phyloP scores from a whole-genome alignment of 768 basidiomycete genomes.

The Phallus indusiatus region DNA sequence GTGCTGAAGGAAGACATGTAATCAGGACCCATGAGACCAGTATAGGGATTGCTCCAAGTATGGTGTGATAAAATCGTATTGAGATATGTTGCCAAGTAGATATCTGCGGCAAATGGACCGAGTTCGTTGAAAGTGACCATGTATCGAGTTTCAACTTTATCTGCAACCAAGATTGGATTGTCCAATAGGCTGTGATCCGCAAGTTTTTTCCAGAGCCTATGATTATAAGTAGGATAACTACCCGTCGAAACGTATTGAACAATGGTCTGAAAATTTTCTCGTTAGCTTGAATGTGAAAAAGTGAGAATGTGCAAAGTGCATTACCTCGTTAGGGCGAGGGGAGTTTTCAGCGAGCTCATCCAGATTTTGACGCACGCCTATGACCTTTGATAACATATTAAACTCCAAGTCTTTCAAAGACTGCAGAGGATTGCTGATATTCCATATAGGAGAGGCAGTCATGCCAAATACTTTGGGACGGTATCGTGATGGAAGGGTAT shows the following conservation, averaged over 20 bases:
- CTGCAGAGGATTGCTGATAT: slow-evolving; percentile 53
- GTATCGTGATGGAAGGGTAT: slow-evolving; percentile 27
- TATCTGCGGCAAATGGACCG: slow-evolving; percentile 67
- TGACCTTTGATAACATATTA: slow-evolving; percentile 64
- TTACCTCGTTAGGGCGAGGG: slow-evolving; percentile 58
- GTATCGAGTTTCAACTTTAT: slow-evolving; percentile 55
- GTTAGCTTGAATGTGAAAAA: neutral
- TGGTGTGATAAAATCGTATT: slow-evolving; percentile 43
- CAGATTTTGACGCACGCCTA: slow-evolving; percentile 62
- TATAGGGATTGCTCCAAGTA: slow-evolving; percentile 30
- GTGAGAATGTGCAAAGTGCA: slow-evolving; percentile 13
- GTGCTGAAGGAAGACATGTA: neutral
- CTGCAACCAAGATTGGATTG: slow-evolving; percentile 41
- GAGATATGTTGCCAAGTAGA: slow-evolving; percentile 30
- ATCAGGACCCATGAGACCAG: neutral
- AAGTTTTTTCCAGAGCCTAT: slow-evolving; percentile 46
- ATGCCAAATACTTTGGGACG: slow-evolving; percentile 89
- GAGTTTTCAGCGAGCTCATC: slow-evolving; percentile 55
- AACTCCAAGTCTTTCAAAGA: slow-evolving; percentile 57
- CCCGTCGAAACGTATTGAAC: slow-evolving; percentile 44
- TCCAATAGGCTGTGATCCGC: slow-evolving; percentile 26
- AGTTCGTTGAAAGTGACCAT: slow-evolving; percentile 49
- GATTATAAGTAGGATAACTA: slow-evolving; percentile 43
- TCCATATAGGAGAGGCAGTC: slow-evolving; percentile 88
- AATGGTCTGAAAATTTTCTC: slow-evolving; percentile 35